Base-by-base conservation (phyloP, 129 eudicot species). In the Lactuca saligna region DNA sequence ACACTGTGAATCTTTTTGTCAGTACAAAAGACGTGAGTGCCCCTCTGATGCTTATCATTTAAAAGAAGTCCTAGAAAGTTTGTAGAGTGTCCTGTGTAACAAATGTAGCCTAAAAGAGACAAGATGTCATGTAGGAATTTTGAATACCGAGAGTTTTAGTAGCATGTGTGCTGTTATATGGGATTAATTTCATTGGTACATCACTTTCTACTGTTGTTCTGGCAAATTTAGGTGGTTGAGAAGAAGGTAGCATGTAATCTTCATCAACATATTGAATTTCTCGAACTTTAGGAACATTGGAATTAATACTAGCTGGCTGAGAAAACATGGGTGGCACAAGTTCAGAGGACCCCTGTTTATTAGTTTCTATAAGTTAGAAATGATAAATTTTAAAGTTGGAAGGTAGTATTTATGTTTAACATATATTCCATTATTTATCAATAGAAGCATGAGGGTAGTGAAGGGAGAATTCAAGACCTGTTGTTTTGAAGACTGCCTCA, bases 241-340 rank as follows among this genome's bases (percentile, higher is more conserved):
- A 44, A 42, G 70, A 61, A 17, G 71, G 75, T 69, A 17, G 46
- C 37, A 4, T 6, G 71, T 32, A 61, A 17, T 69, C 66, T 39
- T 20, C 37, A 10, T 4, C 70, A 6, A 2, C 55, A 13, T 76
- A 54, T 41, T 62, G 76, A 69, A 76, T 13, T 2, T 76, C 44
- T 69, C 81, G 63, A 44, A 69, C 60, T 76, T 76, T 76, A 7
- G 75, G 81, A 55, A 34, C 46, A 54, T 69, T 17, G 8, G 65
- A 76, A 17, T 61, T 42, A 16, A 42, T 54, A 37, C 65, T 62
- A 16, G 81, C 41, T 56, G 81, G 81, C 35, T 76, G 81, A 54
- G 81, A 69, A 69, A 76, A 76, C 76, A 61, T 6, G 59, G 81
- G 81, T 42, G 76, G 35, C 75, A 56, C 54, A 55, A 61, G 70